phyloP scores from a whole-genome alignment of 768 basidiomycete species.

The Mycena vulgaris region DNA sequence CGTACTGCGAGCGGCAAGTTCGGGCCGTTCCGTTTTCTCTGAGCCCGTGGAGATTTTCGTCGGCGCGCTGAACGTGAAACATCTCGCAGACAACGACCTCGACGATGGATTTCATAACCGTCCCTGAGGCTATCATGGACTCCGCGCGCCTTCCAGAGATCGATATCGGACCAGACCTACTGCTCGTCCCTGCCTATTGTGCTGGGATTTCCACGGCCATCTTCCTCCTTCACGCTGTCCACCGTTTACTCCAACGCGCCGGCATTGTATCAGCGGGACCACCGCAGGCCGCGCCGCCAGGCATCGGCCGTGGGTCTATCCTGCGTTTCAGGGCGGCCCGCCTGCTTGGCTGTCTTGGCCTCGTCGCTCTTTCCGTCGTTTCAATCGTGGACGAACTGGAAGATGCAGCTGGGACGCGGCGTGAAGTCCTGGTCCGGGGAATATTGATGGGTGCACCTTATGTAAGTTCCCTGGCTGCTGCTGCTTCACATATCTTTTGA shows the following conservation, averaged over 20 bases:
- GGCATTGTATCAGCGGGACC: not conserved
- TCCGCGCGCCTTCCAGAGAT: not conserved
- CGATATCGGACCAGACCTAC: not conserved
- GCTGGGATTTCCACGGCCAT: not conserved
- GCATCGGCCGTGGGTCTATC: conserved; percentile 36
- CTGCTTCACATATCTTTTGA: not conserved
- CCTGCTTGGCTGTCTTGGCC: conserved; percentile 37
- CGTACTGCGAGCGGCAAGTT: too few relatives aligned
- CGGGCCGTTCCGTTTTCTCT: too few relatives aligned
- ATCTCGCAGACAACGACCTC: not conserved
- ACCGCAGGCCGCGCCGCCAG: not conserved
- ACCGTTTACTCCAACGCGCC: not conserved
- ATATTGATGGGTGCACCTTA: not conserved
- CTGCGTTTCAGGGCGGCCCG: conserved; percentile 38
- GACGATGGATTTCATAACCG: not conserved
- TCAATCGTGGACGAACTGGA: not conserved
- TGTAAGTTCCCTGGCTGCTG: not conserved
- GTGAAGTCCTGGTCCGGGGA: not conserved
- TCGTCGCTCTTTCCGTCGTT: conserved; percentile 35
- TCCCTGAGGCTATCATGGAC: not conserved
- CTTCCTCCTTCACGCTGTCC: not conserved
- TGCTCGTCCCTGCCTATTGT: conserved; percentile 3
- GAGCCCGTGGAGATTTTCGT: too few relatives aligned
- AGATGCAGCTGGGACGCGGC: not conserved
- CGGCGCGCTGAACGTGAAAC: too few relatives aligned